Evolutionary conservation across 495 filamentous ascomycete species (phyloP).

Genomic region (Penicillium paradoxum): DNA sequence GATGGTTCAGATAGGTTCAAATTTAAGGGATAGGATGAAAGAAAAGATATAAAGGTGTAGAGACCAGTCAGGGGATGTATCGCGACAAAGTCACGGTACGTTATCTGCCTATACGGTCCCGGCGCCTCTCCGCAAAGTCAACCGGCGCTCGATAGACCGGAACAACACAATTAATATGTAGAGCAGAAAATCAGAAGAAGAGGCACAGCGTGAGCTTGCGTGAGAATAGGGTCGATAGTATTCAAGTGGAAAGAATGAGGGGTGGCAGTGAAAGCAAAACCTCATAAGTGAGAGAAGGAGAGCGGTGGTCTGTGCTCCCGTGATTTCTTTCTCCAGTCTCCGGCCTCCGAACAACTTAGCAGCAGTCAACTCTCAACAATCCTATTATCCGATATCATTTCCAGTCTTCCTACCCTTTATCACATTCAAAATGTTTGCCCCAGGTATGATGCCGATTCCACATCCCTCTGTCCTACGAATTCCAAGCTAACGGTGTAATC

Average conservation of each 20-base stretch:
- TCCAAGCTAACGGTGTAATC: not conserved
- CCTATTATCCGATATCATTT: conserved; percentile 2
- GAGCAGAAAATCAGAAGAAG: not conserved
- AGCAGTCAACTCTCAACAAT: not conserved
- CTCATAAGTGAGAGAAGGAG: conserved; percentile 20
- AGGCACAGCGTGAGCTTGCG: not conserved
- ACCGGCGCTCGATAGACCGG: not conserved
- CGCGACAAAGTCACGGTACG: conserved; percentile 14
- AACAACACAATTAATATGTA: not conserved
- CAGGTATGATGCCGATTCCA: conserved; percentile 26
- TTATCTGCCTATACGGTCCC: conserved; percentile 9
- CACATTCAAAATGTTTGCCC: conserved; percentile 40
- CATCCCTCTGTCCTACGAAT: not conserved
- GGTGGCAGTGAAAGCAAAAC: conserved; percentile 11
- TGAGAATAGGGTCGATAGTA: not conserved
- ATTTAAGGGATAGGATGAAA: not conserved
- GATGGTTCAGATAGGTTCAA: conserved; percentile 2
- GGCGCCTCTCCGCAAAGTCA: conserved; percentile 9
- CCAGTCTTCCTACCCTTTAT: not conserved
- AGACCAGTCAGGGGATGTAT: not conserved
- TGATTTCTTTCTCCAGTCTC: conserved; percentile 25
- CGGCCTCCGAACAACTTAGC: not conserved
- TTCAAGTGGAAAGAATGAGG: conserved; percentile 7
- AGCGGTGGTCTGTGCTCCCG: conserved; percentile 30
- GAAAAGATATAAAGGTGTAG: not conserved